Base-by-base conservation (phyloP, 1,139 yeast genomes). In the Debaryomyces nepalensis region DNA sequence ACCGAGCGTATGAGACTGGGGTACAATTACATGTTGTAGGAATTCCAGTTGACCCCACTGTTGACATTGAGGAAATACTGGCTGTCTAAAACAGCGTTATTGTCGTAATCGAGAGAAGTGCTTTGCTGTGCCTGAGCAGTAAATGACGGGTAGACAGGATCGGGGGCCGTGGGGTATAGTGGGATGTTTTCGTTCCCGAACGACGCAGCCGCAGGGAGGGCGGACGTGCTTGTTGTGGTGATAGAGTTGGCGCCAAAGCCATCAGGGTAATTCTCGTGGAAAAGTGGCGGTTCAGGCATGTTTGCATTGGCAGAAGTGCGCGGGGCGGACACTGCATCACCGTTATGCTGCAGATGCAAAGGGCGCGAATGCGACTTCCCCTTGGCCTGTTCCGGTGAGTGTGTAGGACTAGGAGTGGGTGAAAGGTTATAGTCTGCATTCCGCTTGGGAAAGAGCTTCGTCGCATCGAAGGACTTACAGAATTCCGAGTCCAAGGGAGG, bases 31-130 rank as follows among this genome's bases (percentile, higher is more conserved):
- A 23, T 34, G 18, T 34, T 34, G 29, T 34, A 34, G 8, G 30
- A 12, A 18, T 24, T 34, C 52, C 52, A 49, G 21, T 49, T 44
- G 12, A 49, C 39, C 11, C 52, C 52, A 22, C 48, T 44, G 33
- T 34, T 33, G 9, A 46, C 45, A 24, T 47, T 43, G 7, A 49
- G 37, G 33, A 49, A 49, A 23, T 43, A 48, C 33, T 45, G 51
- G 19, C 39, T 44, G 32, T 48, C 49, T 15, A 41, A 23, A 16
- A 43, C 26, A 7, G 21, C 23, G 15, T 26, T 34, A 8, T 34
- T 26, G 3, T 41, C 37, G 12, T 19, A 19, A 19, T 29, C 37
- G 16, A 37, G 20, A 7, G 39, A 12, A 14, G 20, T 22, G 16
- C 26, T n/a, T 18, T 20, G 33, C 11, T 14, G 38, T 18, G 15